Evolutionary conservation across 2,329 filamentous ascomycete genomes (phyloP), one percentile per base, ranked within the genome.

Genomic region (Cladophialophora psammophila): DNA sequence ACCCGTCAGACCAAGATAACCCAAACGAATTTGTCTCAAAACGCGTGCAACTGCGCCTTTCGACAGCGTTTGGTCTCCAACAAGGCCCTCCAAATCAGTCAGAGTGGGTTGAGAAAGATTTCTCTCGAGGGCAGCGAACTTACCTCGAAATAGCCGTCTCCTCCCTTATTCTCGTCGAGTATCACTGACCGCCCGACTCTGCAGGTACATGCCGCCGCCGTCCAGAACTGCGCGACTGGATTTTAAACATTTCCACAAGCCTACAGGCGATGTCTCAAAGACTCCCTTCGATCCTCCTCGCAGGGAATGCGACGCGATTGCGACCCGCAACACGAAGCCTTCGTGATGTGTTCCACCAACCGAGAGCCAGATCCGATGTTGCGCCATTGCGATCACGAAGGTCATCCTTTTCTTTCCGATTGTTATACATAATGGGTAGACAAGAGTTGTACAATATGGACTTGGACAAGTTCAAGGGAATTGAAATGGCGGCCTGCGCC

Each of bases 401-500:
- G 45, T 45, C 42, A 34, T 32, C 31, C 26, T 36, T 18, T 58
- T 26, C 6, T 31, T 61, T 34, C 34, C 45, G 31, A 32, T 54
- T 45, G 20, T 60, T 32, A 63, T 52, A 63, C 42, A 63, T 42
- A 42, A 63, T 32, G 32, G 45, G 55, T 10, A 40, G 60, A 54
- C 56, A 35, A 55, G 55, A 59, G 18, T 62, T 31, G 60, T 64
- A 60, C 60, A 67, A 15, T 48, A 54, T 52, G 65, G 18, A 54
- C 20, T 31, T 34, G 13, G 34, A 61, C 45, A 53, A 58, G 40
- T 31, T 61, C 38, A 45, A 56, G 34, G 18, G 42, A 50, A 42
- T 54, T 13, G 40, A 59, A 61, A 55, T 2, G 53, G 62, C 62
- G 62, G 20, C 65, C 65, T 52, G 65, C 65, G 65, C 65, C 65